These are phyloP conservation scores for Thermothelomyces thermophilus DNA, from an alignment of 2,329 filamentous ascomycete species.

Conservation along the genomic window DNA sequence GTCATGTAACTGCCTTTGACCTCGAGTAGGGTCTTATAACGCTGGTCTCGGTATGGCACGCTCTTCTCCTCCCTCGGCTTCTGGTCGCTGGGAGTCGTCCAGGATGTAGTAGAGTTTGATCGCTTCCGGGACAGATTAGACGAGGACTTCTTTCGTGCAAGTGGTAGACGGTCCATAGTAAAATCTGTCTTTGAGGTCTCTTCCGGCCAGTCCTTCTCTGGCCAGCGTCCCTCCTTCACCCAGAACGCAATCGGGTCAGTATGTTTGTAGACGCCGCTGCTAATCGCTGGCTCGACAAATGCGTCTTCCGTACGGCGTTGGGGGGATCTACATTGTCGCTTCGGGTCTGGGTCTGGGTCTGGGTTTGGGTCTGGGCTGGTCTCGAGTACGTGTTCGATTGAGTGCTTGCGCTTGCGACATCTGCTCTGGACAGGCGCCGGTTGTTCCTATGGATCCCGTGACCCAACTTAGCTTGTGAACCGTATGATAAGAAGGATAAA, in stretches of 20 bases:
- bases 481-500: conserved; percentile 9
- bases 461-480: conserved; percentile 11
- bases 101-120: conserved; percentile 17
- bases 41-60: neutral
- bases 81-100: conserved; percentile 34
- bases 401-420: conserved; percentile 17
- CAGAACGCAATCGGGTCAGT: conserved; percentile 16
- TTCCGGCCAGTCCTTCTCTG: conserved; percentile 31
- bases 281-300: conserved; percentile 14
- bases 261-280: conserved; percentile 12
- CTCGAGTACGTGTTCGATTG: conserved; percentile 13
- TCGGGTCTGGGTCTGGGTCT: conserved; percentile 11
- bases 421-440: conserved; percentile 14
- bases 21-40: neutral
- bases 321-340: conserved; percentile 14
- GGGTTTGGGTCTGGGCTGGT: too few species aligned
- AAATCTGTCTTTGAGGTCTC: conserved; percentile 19
- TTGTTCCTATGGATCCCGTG: conserved; percentile 7
- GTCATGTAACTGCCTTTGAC: neutral
- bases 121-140: conserved; percentile 14
- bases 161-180: conserved; percentile 6
- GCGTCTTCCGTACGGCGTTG: conserved; percentile 11
- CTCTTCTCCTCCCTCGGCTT: conserved; percentile 25
- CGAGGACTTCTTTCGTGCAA: conserved; percentile 12
- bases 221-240: conserved; percentile 18